These are phyloP conservation scores for Botrytis fragariae DNA, from an alignment of 2,329 filamentous ascomycete genomes.

Conservation along the genomic window DNA sequence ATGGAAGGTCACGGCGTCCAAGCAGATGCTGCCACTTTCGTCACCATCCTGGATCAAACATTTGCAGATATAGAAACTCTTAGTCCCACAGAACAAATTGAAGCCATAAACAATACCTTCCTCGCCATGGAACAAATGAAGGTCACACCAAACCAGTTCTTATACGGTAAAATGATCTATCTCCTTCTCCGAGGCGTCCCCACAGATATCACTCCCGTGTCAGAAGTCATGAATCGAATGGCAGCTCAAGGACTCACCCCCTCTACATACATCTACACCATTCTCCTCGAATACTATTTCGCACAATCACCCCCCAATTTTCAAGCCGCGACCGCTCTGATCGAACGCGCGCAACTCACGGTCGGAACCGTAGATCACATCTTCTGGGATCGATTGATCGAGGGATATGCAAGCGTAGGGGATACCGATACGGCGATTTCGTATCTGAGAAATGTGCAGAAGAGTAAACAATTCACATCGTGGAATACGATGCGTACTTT, in stretches of 20 bases:
- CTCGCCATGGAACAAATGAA: constrained; percentile 55
- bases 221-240: constrained; percentile 64
- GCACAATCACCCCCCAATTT: constrained; percentile 56
- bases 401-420: constrained; percentile 59
- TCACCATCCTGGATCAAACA: constrained; percentile 64
- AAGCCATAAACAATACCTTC: constrained; percentile 54
- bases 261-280: constrained; percentile 69
- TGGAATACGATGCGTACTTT: constrained; percentile 34
- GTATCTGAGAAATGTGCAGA: constrained; percentile 44
- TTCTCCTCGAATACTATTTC: constrained; percentile 68
- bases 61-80: constrained; percentile 45
- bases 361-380: constrained; percentile 48
- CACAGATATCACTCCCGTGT: constrained; percentile 48
- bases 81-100: constrained; percentile 49
- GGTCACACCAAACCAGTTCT: constrained; percentile 58
- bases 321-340: constrained; percentile 56
- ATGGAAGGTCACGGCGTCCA: constrained; percentile 58
- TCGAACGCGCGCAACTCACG: constrained; percentile 46
- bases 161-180: constrained; percentile 70
- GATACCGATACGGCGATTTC: constrained; percentile 50
- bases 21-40: constrained; percentile 69
- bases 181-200: constrained; percentile 48
- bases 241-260: constrained; percentile 49
- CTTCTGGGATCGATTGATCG: constrained; percentile 69
- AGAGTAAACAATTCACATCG: constrained; percentile 24